These are phyloP conservation scores for Fusarium drepaniforme DNA, from an alignment of 2,329 filamentous ascomycete genomes.

Conservation along the genomic window DNA sequence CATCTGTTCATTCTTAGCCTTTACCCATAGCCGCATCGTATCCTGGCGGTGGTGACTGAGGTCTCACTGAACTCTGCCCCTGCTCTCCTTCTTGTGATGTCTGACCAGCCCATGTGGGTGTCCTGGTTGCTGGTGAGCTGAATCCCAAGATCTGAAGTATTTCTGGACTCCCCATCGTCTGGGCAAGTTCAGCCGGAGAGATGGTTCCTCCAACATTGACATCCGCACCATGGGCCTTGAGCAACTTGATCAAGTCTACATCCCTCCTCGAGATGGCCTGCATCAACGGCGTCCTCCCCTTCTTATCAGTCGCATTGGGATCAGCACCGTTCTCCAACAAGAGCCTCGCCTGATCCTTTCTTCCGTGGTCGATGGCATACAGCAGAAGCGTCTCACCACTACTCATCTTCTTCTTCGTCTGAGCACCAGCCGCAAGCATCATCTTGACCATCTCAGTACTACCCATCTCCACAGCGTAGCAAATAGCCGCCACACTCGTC, in stretches of 20 bases:
- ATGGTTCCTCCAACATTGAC: conserved; percentile 30
- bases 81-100: neutral
- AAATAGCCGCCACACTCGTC: conserved; percentile 38
- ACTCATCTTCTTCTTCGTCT: conserved; percentile 43
- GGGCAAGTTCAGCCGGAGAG: conserved; percentile 41
- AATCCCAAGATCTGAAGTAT: conserved; percentile 43
- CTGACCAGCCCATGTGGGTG: neutral
- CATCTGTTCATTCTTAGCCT: conserved; percentile 3
- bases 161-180: conserved; percentile 40
- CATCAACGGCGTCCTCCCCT: conserved; percentile 48
- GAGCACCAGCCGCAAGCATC: conserved; percentile 46
- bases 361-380: conserved; percentile 46
- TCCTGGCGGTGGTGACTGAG: conserved; percentile 39
- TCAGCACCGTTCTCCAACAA: conserved; percentile 51
- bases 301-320: conserved; percentile 46
- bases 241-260: conserved; percentile 43
- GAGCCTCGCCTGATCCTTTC: conserved; percentile 36
- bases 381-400: conserved; percentile 47
- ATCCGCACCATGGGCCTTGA: conserved; percentile 46
- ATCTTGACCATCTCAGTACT: conserved; percentile 42
- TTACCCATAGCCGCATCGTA: conserved; percentile 35
- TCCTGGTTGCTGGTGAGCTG: neutral
- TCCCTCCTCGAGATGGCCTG: conserved; percentile 47
- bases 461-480: conserved; percentile 42
- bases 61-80: neutral